Conservation (phyloP, 2,329 filamentous ascomycete species). For the Grosmannia clavigera region DNA sequence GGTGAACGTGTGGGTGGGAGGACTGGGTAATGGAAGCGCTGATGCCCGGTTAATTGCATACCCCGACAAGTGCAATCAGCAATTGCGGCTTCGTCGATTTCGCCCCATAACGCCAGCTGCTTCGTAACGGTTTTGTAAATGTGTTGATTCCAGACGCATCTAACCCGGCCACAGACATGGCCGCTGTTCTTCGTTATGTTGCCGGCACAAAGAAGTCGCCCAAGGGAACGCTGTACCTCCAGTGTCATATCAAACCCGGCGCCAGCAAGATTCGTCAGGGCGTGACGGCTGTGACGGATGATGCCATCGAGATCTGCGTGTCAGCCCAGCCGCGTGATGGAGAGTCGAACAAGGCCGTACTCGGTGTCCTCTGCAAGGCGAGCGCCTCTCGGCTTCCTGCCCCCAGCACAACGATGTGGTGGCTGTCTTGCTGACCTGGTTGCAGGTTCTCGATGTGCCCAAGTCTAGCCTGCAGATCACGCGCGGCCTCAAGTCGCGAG, state of each 20-base stretch:
- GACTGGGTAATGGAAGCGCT: background rate
- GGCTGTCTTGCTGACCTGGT: background rate
- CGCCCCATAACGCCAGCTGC: background rate
- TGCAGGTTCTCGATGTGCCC: constrained; percentile 43
- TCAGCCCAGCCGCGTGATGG: constrained; percentile 53
- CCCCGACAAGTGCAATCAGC: constrained; percentile 1
- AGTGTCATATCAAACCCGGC: constrained; percentile 57
- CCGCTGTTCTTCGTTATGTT: constrained; percentile 29
- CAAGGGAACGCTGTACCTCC: constrained; percentile 39
- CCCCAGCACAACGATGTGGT: background rate
- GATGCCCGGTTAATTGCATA: constrained; percentile 9
- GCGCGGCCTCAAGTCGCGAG: constrained; percentile 49
- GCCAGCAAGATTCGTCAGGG: constrained; percentile 50
- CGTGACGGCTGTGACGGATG: constrained; percentile 40
- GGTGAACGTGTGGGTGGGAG: constrained; percentile 20
- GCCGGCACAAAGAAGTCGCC: constrained; percentile 33
- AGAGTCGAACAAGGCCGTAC: constrained; percentile 56
- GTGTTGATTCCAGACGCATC: background rate
- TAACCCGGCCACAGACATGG: constrained; percentile 1
- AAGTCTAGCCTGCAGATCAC: constrained; percentile 52
- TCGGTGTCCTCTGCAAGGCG: constrained; percentile 49
- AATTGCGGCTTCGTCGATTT: background rate
- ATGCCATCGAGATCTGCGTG: constrained; percentile 51
- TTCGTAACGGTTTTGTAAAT: background rate
- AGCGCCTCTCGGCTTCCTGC: constrained; percentile 6